Evolutionary conservation across 1,139 yeast species (phyloP).

Genomic region (Saccharomyces hybrid): DNA sequence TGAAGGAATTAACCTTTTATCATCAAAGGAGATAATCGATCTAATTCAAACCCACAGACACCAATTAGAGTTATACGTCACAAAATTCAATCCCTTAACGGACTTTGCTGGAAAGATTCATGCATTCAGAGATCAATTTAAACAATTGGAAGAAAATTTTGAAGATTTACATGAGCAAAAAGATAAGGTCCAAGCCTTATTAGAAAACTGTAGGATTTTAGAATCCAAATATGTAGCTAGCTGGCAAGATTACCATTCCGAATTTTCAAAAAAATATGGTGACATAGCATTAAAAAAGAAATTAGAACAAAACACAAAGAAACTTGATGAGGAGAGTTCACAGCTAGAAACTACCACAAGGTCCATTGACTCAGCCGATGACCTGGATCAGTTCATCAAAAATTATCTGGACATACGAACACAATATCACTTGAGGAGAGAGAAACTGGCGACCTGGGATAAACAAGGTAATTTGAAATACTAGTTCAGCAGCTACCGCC

Average conservation of each 20-base stretch:
- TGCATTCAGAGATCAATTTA: slow-evolving; percentile 9
- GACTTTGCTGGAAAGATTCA: slow-evolving; percentile 9
- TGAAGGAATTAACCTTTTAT: slow-evolving; percentile 19
- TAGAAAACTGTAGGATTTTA: slow-evolving; percentile 16
- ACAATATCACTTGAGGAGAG: slow-evolving; percentile 22
- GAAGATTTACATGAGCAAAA: slow-evolving; percentile 14
- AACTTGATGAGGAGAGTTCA: slow-evolving; percentile 15
- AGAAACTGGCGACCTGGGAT: slow-evolving; percentile 27
- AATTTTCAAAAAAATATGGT: slow-evolving; percentile 18
- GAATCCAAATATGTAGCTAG: slow-evolving; percentile 23
- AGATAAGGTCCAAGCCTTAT: slow-evolving; percentile 8
- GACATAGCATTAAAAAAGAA: slow-evolving; percentile 17
- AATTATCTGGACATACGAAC: slow-evolving; percentile 17
- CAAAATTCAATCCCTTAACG: slow-evolving; percentile 18
- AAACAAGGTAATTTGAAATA: slow-evolving; percentile 19
- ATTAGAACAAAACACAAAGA: slow-evolving; percentile 14
- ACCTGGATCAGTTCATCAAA: slow-evolving; percentile 17
- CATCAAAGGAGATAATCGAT: slow-evolving; percentile 19
- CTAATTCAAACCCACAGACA: slow-evolving; percentile 15
- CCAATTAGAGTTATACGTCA: slow-evolving; percentile 19
- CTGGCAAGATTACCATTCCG: slow-evolving; percentile 23
- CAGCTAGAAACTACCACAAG: slow-evolving; percentile 11
- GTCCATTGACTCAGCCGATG: slow-evolving; percentile 6
- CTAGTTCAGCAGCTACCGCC: neutral
- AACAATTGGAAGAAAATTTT: slow-evolving; percentile 14